phyloP scores from a whole-genome alignment of 805 yeast genomes.

The Candida patagonica region DNA sequence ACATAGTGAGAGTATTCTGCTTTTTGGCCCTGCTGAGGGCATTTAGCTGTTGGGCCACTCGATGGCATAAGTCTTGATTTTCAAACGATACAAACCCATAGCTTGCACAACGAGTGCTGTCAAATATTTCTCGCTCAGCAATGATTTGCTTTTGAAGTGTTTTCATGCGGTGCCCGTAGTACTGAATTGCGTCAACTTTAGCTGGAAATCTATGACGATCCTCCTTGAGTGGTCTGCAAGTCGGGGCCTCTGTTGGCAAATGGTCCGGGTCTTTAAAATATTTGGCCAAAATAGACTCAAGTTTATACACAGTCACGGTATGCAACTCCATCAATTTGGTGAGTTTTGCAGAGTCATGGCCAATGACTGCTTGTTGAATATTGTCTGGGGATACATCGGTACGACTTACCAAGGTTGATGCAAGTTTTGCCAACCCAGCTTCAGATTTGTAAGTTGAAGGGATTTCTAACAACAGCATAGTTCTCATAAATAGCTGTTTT shows the following conservation, averaged over 20 bases:
- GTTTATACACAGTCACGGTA: conserved; percentile 14
- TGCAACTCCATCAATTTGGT: conserved; percentile 21
- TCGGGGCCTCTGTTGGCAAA: conserved; percentile 20
- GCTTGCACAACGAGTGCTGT: conserved; percentile 14
- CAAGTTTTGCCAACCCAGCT: conserved; percentile 18
- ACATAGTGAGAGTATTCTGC: conserved; percentile 15
- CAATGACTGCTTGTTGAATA: conserved; percentile 22
- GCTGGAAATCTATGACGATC: conserved; percentile 8
- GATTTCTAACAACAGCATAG: conserved; percentile 26
- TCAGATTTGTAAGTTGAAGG: conserved; percentile 20
- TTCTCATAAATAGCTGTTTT: conserved; percentile 21
- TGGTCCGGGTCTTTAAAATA: conserved; percentile 20
- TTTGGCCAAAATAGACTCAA: conserved; percentile 24
- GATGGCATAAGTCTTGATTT: conserved; percentile 19
- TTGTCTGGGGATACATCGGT: conserved; percentile 1
- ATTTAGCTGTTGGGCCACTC: conserved; percentile 14
- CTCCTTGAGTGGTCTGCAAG: conserved; percentile 13
- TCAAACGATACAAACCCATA: conserved; percentile 29
- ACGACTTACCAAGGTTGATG: conserved; percentile 4
- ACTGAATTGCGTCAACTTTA: conserved; percentile 24
- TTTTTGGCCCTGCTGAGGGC: conserved; percentile 1
- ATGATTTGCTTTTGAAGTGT: conserved; percentile 18
- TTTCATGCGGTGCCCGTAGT: conserved; percentile 12
- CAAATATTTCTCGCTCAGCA: conserved; percentile 16
- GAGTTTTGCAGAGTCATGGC: conserved; percentile 22